A percentile compares a stretch with the other conserved stretches of the same genome.
Conservation (phyloP, 2,329 filamentous ascomycete genomes). For the Trichoderma oligosporum region DNA sequence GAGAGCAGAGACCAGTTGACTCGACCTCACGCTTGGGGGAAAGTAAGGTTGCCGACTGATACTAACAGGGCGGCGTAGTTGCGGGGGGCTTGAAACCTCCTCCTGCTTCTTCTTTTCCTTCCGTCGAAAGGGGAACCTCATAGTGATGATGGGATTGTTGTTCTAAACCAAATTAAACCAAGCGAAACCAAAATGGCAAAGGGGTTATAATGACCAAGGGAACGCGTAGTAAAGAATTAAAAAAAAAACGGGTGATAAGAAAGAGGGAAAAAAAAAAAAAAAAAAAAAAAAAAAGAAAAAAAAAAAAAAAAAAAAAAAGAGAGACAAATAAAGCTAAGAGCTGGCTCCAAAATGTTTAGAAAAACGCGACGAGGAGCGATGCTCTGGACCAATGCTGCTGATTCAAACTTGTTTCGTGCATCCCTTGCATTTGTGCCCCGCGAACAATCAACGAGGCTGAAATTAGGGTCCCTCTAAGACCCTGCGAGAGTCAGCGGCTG, state of each 20-base stretch:
- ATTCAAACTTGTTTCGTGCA: constrained; percentile 11
- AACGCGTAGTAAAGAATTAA: constrained; percentile 1
- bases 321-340: not conserved
- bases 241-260: not conserved
- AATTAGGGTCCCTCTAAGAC: constrained; percentile 11
- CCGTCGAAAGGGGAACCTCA: constrained; percentile 38
- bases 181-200: not conserved
- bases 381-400: not conserved
- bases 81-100: constrained; percentile 25
- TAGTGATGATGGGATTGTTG: constrained; percentile 7
- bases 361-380: constrained; percentile 9
- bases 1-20: constrained; percentile 49
- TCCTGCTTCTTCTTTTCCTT: constrained; percentile 38
- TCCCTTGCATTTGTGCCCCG: constrained; percentile 15
- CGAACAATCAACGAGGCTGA: constrained; percentile 16
- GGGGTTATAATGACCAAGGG: not conserved
- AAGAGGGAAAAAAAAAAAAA: not conserved
- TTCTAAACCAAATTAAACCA: not conserved
- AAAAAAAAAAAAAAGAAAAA: not conserved
- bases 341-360: not conserved
- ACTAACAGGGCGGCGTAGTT: constrained; percentile 29
- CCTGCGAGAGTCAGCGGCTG: constrained; percentile 3
- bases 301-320: not conserved
- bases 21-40: constrained; percentile 41
- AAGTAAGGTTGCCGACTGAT: constrained; percentile 27